Evolutionary conservation across 257 asterid genomes (phyloP), one percentile per base, ranked within the genome.

Genomic region (Perilla frutescens): DNA sequence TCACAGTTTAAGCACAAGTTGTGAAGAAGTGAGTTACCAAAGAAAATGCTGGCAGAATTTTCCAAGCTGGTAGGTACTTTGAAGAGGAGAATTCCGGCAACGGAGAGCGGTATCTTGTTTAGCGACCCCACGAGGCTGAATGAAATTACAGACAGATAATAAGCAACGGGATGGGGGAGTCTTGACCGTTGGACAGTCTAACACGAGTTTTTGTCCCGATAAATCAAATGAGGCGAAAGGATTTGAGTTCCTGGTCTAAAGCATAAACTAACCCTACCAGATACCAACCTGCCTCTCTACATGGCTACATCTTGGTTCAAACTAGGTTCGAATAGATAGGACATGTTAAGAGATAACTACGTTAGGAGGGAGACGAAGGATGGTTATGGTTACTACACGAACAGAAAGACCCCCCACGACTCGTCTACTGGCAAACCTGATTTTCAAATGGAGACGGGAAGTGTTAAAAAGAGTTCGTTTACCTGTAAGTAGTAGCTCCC

Each of bases 401-500:
- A 20, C 26, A 20, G 26, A 20, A 20, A 20, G 26, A 20, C 26
- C 26, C 26, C 26, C 26, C 26, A 20, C 1, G 26, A 20, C 26
- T 1, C 26, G 26, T 20, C 26, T 20, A 20, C 26, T 34, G 37
- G 37, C 37, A 34, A 34, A 34, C 4, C 37, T 1, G 37, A 34
- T 34, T 34, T 2, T 4, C 4, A 4, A 34, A 34, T 34, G 37
- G 41, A 53, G 51, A 54, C 69, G 12, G 11, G 51, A 20, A 20
- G 26, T 20, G 26, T 20, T 20, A 20, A 20, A 20, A 20, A 34
- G 37, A 34, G 37, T 34, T 34, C 26, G 12, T 57, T 36, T 40
- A 93, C 98, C 98, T 87, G 80, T 93, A 93, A 5, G 97, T 91
- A 48, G 98, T 93, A 68, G 97, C 96, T 66, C 96, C 89, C 1